Percentiles rank a stretch among this genome's conserved stretches.
Conservation (phyloP, 1,139 yeast genomes). For the Yamadazyma trypodendri region DNA sequence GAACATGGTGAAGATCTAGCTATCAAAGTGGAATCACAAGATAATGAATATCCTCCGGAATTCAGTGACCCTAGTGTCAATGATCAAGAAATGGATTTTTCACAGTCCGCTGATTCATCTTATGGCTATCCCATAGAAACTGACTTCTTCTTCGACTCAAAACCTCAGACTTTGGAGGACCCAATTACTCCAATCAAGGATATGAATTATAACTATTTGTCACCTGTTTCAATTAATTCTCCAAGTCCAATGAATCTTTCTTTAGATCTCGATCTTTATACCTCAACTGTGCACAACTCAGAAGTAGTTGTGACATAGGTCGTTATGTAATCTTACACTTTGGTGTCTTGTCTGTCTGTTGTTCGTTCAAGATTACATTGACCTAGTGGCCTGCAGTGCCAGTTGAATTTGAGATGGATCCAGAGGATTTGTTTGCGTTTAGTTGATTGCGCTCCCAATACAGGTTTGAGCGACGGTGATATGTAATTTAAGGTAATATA, state of each 20-base stretch:
- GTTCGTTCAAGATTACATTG: slow-evolving; percentile 2
- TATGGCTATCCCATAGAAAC: slow-evolving; percentile 2
- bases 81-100: background rate
- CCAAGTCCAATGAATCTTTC: slow-evolving; percentile 47
- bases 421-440: slow-evolving; percentile 14
- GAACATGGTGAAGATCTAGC: background rate
- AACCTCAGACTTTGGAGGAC: background rate
- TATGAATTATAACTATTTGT: slow-evolving; percentile 27
- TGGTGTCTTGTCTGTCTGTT: slow-evolving; percentile 2
- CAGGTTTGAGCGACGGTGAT: slow-evolving; percentile 18
- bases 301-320: slow-evolving; percentile 42
- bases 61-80: background rate
- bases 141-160: slow-evolving; percentile 10
- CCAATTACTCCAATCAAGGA: slow-evolving; percentile 1
- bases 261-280: slow-evolving; percentile 14
- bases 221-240: slow-evolving; percentile 46
- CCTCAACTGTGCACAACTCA: slow-evolving; percentile 46
- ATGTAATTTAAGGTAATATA: slow-evolving; percentile 2
- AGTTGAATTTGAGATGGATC: slow-evolving; percentile 15
- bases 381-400: slow-evolving; percentile 20
- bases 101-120: slow-evolving; percentile 1
- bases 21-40: background rate
- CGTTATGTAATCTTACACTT: slow-evolving; percentile 1
- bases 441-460: slow-evolving; percentile 19
- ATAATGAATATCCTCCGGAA: background rate